Evolutionary conservation across 768 basidiomycete species (phyloP).

Genomic region (Nevesoporus exiguus): DNA sequence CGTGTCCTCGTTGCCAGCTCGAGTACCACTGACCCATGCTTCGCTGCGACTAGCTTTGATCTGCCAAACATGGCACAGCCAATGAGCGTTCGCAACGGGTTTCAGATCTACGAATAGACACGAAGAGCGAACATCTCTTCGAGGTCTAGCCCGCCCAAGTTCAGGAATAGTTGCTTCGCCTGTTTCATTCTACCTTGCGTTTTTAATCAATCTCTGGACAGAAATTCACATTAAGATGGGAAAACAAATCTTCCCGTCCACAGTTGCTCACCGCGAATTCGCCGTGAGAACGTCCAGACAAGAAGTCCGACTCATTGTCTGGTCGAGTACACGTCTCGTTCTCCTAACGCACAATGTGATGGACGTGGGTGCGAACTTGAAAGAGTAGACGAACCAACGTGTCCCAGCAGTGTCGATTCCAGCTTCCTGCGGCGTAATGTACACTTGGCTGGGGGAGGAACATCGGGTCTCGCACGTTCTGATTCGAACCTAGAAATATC

Average conservation of each 20-base stretch:
- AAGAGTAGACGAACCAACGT: background rate
- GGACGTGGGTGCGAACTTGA: background rate
- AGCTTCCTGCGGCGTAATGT: conserved; percentile 5
- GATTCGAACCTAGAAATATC: background rate
- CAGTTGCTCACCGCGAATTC: background rate
- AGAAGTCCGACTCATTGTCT: background rate
- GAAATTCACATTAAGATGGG: background rate
- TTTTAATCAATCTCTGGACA: background rate
- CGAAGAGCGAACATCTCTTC: background rate
- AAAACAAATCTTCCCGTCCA: too few relatives aligned
- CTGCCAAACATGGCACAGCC: conserved; percentile 1
- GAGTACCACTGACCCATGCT: background rate
- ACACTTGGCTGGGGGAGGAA: background rate
- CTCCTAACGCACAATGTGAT: background rate
- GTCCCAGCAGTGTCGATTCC: background rate
- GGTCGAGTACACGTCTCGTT: background rate
- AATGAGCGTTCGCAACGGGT: background rate
- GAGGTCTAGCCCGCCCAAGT: conserved; percentile 1
- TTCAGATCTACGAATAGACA: conserved; percentile 3
- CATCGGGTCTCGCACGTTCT: background rate
- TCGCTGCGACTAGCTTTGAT: conserved; percentile 2
- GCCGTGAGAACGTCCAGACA: background rate
- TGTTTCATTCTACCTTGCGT: background rate
- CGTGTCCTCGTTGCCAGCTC: conserved; percentile 1
- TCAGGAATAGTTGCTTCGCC: background rate